A percentile compares a stretch with the other conserved stretches of the same genome.
Evolutionary conservation across 2,329 filamentous ascomycete genomes (phyloP).

Genomic region (Paecilomyces dactylethromorphus): DNA sequence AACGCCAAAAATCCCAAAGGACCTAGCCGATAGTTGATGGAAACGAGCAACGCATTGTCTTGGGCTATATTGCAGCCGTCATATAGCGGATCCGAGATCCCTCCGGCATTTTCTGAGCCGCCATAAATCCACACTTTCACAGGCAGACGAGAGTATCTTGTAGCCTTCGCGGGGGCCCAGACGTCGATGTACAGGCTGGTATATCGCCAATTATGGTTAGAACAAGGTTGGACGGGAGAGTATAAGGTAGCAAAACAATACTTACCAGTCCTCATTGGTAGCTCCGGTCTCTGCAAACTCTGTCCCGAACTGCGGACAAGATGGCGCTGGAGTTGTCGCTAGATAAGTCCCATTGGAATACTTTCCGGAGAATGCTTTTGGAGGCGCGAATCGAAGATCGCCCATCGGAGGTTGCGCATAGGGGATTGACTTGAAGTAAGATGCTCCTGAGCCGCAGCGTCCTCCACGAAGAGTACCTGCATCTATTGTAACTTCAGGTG

Average conservation of each 20-base stretch:
- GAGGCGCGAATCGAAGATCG: conserved; percentile 15
- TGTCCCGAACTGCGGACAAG: conserved; percentile 12
- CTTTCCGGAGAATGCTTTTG: conserved; percentile 9
- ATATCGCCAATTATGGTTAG: background rate
- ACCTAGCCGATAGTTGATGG: background rate
- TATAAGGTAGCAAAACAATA: background rate
- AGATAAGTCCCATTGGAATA: conserved; percentile 9
- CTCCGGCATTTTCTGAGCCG: conserved; percentile 8
- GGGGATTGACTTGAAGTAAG: conserved; percentile 4
- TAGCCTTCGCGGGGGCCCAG: conserved; percentile 10
- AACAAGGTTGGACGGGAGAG: background rate
- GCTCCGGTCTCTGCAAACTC: conserved; percentile 2
- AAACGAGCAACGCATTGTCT: background rate
- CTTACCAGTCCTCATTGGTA: conserved; percentile 16
- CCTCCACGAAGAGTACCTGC: no score
- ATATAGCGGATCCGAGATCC: conserved; percentile 7
- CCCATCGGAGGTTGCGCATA: conserved; percentile 14
- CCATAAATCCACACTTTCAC: conserved; percentile 22
- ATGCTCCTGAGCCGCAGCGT: no score
- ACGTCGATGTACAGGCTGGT: conserved; percentile 11
- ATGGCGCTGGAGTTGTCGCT: conserved; percentile 8
- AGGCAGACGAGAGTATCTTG: conserved; percentile 13
- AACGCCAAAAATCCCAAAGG: background rate
- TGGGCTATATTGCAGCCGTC: conserved; percentile 11
- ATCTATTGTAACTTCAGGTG: no score